Base-by-base conservation (phyloP, 2,329 filamentous ascomycete genomes). In the Epichloe typhina region DNA sequence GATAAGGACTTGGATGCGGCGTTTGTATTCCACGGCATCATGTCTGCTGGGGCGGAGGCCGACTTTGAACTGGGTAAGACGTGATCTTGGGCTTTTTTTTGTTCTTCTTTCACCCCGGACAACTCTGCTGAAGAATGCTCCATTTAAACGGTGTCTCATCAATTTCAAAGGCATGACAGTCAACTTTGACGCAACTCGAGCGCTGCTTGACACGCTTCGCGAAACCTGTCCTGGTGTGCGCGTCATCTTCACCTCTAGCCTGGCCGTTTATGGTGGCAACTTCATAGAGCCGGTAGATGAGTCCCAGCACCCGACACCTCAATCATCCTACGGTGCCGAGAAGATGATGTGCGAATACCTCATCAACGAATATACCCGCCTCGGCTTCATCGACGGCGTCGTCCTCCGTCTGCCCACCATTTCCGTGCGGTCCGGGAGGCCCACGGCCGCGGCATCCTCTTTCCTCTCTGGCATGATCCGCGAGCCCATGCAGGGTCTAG, bases 11-110 rank as follows among this genome's bases (percentile, higher is more conserved):
- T 70, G 21, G 69, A 74, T 47, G 69, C 72, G 15, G 70, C 76
- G 48, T 81, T 76, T 58, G 70, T 80, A 47, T 74, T 82, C 54
- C 78, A 82, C 59, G 79, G 79, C 52, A 78, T 82, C 64, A 82
- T 82, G 79, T 81, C 76, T 0, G 73, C 72, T 15, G 78, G 77
- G 36, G 72, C 76, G 4, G 79, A 82, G 64, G 74, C 73, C 38
- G 75, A 81, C 49, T 66, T 79, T 71, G 59, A 76, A 68, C 57
- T 72, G 11, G 35, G 33, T 11, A 40, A 9, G 33, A 35, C 5
- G 9, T 46, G 17, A 12, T n/a, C 44, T 38, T 26, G 13, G 19
- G 2, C 1, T 5, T 33, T 17, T 17, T 23, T n/a, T n/a, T n/a
- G n/a, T n/a, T n/a, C n/a, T n/a, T n/a, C n/a, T n/a, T n/a, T n/a